A percentile compares a stretch with the other conserved stretches of the same genome.
Evolutionary conservation across 306 rosid species (phyloP).

Genomic region (Cucumis cinereus): DNA sequence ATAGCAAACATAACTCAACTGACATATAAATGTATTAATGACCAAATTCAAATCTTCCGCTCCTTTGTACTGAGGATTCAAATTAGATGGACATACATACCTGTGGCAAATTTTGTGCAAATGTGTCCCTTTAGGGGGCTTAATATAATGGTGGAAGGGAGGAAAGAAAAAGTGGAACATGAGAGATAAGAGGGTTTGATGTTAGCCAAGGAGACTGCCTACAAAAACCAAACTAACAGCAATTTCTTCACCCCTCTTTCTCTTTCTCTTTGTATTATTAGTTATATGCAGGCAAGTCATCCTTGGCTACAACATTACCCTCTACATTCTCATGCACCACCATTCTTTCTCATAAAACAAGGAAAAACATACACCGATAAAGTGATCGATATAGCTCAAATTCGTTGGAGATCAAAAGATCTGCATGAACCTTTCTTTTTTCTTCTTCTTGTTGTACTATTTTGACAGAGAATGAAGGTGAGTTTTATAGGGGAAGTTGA

Average conservation of each 20-base stretch:
- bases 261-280: not conserved
- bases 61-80: too few relatives aligned
- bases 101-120: too few relatives aligned
- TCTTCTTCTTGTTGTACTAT: too few relatives aligned
- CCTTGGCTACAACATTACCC: conserved; percentile 4
- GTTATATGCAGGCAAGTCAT: conserved; percentile 9
- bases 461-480: not conserved
- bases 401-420: too few relatives aligned
- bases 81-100: too few relatives aligned
- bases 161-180: not conserved
- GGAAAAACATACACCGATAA: not conserved
- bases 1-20: too few relatives aligned
- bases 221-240: not conserved
- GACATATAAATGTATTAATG: too few relatives aligned
- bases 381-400: too few relatives aligned
- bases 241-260: too few relatives aligned
- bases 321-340: conserved; percentile 4
- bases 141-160: not conserved
- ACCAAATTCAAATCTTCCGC: too few relatives aligned
- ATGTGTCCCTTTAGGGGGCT: not conserved
- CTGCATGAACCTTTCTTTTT: too few relatives aligned
- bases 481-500: not conserved
- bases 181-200: not conserved
- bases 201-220: conserved; percentile 10
- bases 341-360: not conserved